Evolutionary conservation across 2,329 filamentous ascomycete genomes (phyloP).

Genomic region (Alternaria solani): DNA sequence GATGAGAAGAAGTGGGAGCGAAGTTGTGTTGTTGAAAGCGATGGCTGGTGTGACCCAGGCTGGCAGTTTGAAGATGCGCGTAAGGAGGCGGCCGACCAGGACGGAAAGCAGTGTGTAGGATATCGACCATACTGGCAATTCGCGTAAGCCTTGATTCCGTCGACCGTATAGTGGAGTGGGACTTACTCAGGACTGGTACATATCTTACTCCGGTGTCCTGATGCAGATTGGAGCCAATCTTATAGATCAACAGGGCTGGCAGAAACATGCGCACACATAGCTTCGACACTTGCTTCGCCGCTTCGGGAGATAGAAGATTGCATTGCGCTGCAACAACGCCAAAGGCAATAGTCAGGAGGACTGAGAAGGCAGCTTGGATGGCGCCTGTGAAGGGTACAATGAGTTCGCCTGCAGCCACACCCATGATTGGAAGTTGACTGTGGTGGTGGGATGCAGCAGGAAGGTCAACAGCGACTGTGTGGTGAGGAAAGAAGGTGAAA

Average conservation of each 20-base stretch:
- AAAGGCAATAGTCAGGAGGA: constrained; percentile 62
- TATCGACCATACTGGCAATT: constrained; percentile 58
- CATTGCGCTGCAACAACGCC: constrained; percentile 62
- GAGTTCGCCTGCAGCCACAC: constrained; percentile 37
- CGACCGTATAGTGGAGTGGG: not conserved
- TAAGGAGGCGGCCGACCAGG: constrained; percentile 55
- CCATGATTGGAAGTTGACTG: constrained; percentile 26
- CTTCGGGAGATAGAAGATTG: constrained; percentile 56
- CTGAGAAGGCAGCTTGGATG: constrained; percentile 63
- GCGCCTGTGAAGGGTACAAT: constrained; percentile 60
- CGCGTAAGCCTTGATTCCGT: constrained; percentile 17
- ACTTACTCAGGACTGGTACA: constrained; percentile 57
- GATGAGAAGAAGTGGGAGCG: constrained; percentile 61
- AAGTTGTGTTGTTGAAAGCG: constrained; percentile 66
- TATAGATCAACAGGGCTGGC: constrained; percentile 62
- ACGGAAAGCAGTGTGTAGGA: constrained; percentile 61
- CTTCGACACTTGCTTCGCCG: constrained; percentile 62
- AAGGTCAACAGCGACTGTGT: not conserved
- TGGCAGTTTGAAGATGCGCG: constrained; percentile 59
- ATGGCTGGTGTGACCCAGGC: constrained; percentile 63
- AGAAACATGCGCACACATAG: constrained; percentile 63
- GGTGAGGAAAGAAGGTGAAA: constrained; percentile 1
- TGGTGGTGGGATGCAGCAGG: not conserved
- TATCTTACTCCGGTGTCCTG: constrained; percentile 58
- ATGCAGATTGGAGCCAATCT: constrained; percentile 61